Evolutionary conservation across 345 rosid genomes (phyloP).

Genomic region (Citrus medica): DNA sequence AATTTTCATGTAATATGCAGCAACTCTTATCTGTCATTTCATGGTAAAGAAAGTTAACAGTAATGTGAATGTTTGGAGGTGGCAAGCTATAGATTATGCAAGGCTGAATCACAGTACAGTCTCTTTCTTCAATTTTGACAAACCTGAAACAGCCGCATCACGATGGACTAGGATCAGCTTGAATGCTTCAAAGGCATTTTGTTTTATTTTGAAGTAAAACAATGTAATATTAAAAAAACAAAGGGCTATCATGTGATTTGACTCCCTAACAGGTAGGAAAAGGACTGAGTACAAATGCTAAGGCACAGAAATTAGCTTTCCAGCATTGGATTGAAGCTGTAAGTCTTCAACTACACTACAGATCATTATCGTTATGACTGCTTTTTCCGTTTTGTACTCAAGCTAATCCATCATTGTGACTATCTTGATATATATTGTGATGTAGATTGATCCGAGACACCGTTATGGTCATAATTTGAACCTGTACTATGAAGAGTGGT

Average conservation of each 20-base stretch:
- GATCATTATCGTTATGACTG: background rate
- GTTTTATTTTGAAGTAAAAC: background rate
- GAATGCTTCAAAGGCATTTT: conserved; percentile 33
- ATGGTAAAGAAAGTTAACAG: background rate
- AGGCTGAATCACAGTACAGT: conserved; percentile 34
- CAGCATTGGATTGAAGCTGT: conserved; percentile 33
- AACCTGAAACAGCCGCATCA: conserved; percentile 31
- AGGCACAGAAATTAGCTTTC: conserved; percentile 22
- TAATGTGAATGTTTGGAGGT: conserved; percentile 18
- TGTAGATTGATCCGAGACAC: conserved; percentile 37
- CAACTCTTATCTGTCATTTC: background rate
- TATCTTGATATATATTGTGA: background rate
- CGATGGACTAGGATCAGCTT: conserved; percentile 30
- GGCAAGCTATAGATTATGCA: conserved; percentile 36
- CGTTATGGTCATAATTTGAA: conserved; percentile 36
- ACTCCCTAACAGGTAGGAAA: conserved; percentile 19
- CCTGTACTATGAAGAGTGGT: conserved; percentile 32
- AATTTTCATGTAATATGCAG: background rate
- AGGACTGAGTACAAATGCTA: conserved; percentile 12
- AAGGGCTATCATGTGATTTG: background rate
- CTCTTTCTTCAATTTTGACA: conserved; percentile 34
- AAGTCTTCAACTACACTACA: background rate
- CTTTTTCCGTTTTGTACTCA: background rate
- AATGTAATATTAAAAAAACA: background rate
- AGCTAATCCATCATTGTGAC: background rate